phyloP scores from a whole-genome alignment of 2,329 filamentous ascomycete species.

The Penicillium sp. region DNA sequence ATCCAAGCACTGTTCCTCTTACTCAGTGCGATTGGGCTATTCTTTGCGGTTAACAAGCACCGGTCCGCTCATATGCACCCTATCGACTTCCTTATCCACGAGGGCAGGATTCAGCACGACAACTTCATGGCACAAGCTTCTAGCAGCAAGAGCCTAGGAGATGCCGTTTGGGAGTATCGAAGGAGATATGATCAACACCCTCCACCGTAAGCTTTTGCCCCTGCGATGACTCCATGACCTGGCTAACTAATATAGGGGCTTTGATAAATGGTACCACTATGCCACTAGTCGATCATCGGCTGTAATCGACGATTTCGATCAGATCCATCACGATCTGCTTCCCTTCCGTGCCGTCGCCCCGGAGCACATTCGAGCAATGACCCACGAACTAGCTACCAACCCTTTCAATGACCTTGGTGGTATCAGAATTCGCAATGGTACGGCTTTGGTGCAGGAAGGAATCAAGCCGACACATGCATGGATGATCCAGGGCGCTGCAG shows the following conservation, averaged over 20 bases:
- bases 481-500: constrained; percentile 58
- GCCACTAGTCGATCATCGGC: constrained; percentile 54
- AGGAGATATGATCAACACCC: constrained; percentile 56
- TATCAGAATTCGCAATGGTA: constrained; percentile 58
- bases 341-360: constrained; percentile 59
- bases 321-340: constrained; percentile 58
- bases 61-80: constrained; percentile 52
- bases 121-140: constrained; percentile 52
- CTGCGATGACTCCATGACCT: neutral
- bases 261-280: constrained; percentile 62
- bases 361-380: constrained; percentile 53
- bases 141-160: constrained; percentile 49
- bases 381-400: constrained; percentile 55
- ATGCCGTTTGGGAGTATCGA: constrained; percentile 56
- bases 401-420: constrained; percentile 59
- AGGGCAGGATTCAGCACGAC: constrained; percentile 52
- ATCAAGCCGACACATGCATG: constrained; percentile 59
- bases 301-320: constrained; percentile 63
- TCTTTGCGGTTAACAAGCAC: constrained; percentile 44
- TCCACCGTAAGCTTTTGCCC: constrained; percentile 49
- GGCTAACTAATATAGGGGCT: constrained; percentile 42
- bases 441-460: constrained; percentile 51
- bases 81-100: constrained; percentile 57
- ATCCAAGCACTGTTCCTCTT: constrained; percentile 42
- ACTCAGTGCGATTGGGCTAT: constrained; percentile 46